Evolutionary conservation across 2,329 filamentous ascomycete species (phyloP).

Genomic region (Zalaria sp.): DNA sequence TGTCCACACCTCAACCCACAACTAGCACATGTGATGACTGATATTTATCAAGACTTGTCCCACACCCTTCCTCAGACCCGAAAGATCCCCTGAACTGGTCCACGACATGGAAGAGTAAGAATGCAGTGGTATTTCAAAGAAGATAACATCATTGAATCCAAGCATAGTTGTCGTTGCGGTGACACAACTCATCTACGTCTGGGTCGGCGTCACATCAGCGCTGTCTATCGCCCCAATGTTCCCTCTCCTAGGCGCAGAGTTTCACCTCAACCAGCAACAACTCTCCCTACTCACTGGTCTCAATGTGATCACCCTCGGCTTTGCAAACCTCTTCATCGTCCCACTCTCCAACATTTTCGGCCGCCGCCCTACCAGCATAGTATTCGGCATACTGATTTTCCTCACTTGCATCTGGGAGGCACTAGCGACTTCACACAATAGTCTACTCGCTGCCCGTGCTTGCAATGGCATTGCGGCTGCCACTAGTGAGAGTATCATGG

Average conservation of each 20-base stretch:
- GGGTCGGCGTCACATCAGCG: slow-evolving; percentile 27
- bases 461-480: slow-evolving; percentile 29
- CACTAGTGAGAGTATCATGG: slow-evolving; percentile 27
- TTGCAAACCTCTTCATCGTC: slow-evolving; percentile 30
- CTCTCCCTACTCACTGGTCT: slow-evolving; percentile 27
- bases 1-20: not conserved
- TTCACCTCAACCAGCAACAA: slow-evolving; percentile 25
- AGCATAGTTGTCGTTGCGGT: slow-evolving; percentile 18
- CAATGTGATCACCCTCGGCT: slow-evolving; percentile 30
- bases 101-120: slow-evolving; percentile 10
- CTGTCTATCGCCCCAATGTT: slow-evolving; percentile 31
- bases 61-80: slow-evolving; percentile 12
- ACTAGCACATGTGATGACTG: not conserved
- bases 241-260: slow-evolving; percentile 25
- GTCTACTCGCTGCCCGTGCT: slow-evolving; percentile 28
- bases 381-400: slow-evolving; percentile 25
- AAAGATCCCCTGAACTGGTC: slow-evolving; percentile 16
- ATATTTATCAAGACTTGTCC: slow-evolving; percentile 10
- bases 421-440: slow-evolving; percentile 25
- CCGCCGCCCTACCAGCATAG: slow-evolving; percentile 23
- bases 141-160: not conserved
- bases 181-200: slow-evolving; percentile 27
- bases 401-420: slow-evolving; percentile 30
- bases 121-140: not conserved
- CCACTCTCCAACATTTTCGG: slow-evolving; percentile 31